Evolutionary conservation across 306 rosid genomes (phyloP).

Genomic region (Castanospermum australe): DNA sequence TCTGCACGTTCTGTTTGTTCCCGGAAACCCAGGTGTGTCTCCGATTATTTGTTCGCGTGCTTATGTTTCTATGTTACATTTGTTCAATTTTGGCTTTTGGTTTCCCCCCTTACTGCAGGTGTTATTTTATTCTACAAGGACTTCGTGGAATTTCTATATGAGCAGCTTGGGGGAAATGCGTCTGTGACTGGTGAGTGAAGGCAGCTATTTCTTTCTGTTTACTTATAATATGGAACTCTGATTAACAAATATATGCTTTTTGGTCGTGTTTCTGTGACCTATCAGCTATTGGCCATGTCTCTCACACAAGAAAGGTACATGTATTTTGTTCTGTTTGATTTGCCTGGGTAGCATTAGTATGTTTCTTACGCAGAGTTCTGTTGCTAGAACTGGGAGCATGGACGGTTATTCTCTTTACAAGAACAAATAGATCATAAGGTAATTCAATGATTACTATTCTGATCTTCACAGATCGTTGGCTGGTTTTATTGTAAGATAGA

Average conservation of each 20-base stretch:
- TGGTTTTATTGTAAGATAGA: neutral
- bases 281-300: conserved; percentile 77
- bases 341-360: neutral
- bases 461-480: conserved; percentile 4
- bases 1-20: conserved; percentile 70
- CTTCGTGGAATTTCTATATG: conserved; percentile 75
- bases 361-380: conserved; percentile 17
- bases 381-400: conserved; percentile 77
- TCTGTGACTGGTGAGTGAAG: conserved; percentile 75
- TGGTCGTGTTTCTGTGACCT: conserved; percentile 26
- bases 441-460: conserved; percentile 13
- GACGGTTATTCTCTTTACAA: conserved; percentile 77
- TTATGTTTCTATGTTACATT: neutral
- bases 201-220: neutral
- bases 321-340: conserved; percentile 22
- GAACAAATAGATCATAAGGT: conserved; percentile 92
- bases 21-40: conserved; percentile 87
- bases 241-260: conserved; percentile 27
- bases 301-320: conserved; percentile 69
- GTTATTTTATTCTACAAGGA: conserved; percentile 67
- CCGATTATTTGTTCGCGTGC: neutral
- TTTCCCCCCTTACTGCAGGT: conserved; percentile 45
- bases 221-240: neutral
- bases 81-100: conserved; percentile 13
- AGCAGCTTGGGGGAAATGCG: conserved; percentile 69